These are phyloP conservation scores for Teunomyces funiuensis DNA, from an alignment of 805 yeast species.

Conservation along the genomic window DNA sequence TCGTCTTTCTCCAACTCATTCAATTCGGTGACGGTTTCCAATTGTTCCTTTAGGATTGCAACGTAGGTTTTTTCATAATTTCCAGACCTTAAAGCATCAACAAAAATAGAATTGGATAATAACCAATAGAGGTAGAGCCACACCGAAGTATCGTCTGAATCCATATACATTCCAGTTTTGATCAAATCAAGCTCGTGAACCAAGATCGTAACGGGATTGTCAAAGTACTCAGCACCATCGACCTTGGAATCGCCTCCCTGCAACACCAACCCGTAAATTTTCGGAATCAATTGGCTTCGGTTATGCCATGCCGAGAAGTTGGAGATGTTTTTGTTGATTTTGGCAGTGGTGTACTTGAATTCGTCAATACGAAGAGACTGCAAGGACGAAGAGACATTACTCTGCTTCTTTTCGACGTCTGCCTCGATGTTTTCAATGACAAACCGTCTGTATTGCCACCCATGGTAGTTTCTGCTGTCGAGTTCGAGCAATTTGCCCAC, in stretches of 20 bases:
- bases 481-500: conserved; percentile 65
- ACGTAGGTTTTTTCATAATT: conserved; percentile 29
- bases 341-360: conserved; percentile 71
- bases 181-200: conserved; percentile 62
- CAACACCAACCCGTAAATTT: conserved; percentile 34
- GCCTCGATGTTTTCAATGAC: conserved; percentile 49
- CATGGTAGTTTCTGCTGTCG: conserved; percentile 89
- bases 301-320: conserved; percentile 97
- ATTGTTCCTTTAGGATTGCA: conserved; percentile 45
- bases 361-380: conserved; percentile 48
- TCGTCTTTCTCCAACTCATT: conserved; percentile 74
- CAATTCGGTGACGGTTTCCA: conserved; percentile 55
- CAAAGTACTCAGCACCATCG: conserved; percentile 20
- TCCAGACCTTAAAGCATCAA: conserved; percentile 15
- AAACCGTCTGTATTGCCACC: conserved; percentile 90
- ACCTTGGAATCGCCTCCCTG: conserved; percentile 6
- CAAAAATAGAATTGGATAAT: conserved; percentile 43
- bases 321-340: conserved; percentile 80
- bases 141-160: conserved; percentile 89
- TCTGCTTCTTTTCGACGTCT: conserved; percentile 7
- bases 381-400: conserved; percentile 4
- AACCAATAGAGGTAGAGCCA: conserved; percentile 92
- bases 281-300: conserved; percentile 66
- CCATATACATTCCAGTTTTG: conserved; percentile 85
- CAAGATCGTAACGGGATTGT: conserved; percentile 38